A percentile compares a stretch with the other conserved stretches of the same genome.
phyloP scores from a whole-genome alignment of 2,329 filamentous ascomycete species.

The Pyrenophora teres region DNA sequence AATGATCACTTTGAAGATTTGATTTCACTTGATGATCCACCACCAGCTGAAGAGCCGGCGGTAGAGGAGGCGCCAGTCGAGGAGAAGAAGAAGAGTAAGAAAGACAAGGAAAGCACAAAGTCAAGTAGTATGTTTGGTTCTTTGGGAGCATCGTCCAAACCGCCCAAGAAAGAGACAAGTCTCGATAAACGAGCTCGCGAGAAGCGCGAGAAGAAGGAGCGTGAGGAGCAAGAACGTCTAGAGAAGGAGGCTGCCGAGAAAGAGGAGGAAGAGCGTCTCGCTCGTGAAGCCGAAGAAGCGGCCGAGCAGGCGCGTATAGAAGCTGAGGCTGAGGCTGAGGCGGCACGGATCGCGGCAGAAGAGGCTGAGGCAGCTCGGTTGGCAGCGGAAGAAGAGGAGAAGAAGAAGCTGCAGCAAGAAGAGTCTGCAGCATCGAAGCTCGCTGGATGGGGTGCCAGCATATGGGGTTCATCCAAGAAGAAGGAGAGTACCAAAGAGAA shows the following conservation, averaged over 20 bases:
- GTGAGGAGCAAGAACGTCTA: constrained; percentile 26
- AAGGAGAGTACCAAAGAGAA: constrained; percentile 42
- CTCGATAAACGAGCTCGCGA: constrained; percentile 47
- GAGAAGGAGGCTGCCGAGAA: constrained; percentile 52
- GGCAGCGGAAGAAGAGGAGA: constrained; percentile 29
- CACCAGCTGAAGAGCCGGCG: constrained; percentile 16
- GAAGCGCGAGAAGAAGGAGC: constrained; percentile 37
- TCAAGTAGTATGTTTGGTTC: constrained; percentile 29
- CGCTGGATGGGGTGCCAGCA: constrained; percentile 33
- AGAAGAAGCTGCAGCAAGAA: constrained; percentile 26
- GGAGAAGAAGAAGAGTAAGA: constrained; percentile 37
- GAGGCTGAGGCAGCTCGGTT: constrained; percentile 7
- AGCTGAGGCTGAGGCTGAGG: constrained; percentile 21
- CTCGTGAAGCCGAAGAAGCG: constrained; percentile 32
- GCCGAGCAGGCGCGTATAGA: constrained; percentile 38
- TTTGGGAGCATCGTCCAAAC: constrained; percentile 24
- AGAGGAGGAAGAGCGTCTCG: constrained; percentile 32
- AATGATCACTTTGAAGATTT: constrained; percentile 41
- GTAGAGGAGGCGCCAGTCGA: constrained; percentile 19
- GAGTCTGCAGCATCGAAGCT: constrained; percentile 35
- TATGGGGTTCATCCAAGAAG: constrained; percentile 45
- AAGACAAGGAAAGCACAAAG: constrained; percentile 31
- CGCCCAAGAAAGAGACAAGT: constrained; percentile 30
- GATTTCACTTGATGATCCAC: constrained; percentile 39
- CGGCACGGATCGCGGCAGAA: constrained; percentile 13